Evolutionary conservation across 1,284 basidiomycete species (phyloP).

Genomic region (Microstroma glucosiphilum): DNA sequence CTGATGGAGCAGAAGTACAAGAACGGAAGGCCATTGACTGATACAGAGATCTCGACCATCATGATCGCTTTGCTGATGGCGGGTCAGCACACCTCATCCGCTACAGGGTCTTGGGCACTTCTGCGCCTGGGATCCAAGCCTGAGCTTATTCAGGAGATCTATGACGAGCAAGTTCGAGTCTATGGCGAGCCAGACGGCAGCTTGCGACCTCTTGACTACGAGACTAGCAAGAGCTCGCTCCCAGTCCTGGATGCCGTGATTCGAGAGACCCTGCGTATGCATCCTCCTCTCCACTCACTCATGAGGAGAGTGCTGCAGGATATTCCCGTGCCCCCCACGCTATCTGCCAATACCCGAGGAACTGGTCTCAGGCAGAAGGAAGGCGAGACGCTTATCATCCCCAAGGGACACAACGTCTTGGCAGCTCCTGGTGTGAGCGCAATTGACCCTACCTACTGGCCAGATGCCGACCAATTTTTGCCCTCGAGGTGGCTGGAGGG

Average conservation of each 20-base stretch:
- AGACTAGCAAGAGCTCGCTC: slow-evolving; percentile 69
- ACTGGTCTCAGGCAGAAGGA: slow-evolving; percentile 24
- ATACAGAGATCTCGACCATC: slow-evolving; percentile 92
- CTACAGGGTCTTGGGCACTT: slow-evolving; percentile 82
- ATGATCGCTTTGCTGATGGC: slow-evolving; percentile 66
- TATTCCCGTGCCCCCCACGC: slow-evolving; percentile 72
- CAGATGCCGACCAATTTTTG: slow-evolving; percentile 60
- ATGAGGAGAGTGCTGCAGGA: slow-evolving; percentile 79
- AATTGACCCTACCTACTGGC: slow-evolving; percentile 79
- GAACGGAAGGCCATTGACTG: slow-evolving; percentile 68
- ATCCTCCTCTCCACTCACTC: slow-evolving; percentile 52
- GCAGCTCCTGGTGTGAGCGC: slow-evolving; percentile 84
- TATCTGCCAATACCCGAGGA: slow-evolving; percentile 56
- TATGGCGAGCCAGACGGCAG: slow-evolving; percentile 62
- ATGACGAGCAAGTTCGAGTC: slow-evolving; percentile 77
- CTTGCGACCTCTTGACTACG: slow-evolving; percentile 75
- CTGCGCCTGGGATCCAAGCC: slow-evolving; percentile 77
- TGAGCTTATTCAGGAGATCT: slow-evolving; percentile 61
- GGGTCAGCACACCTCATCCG: slow-evolving; percentile 94
- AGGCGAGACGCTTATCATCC: slow-evolving; percentile 66
- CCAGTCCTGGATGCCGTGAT: slow-evolving; percentile 83
- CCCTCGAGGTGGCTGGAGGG: slow-evolving; percentile 70
- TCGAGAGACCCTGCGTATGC: slow-evolving; percentile 74
- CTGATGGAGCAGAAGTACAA: slow-evolving; percentile 81
- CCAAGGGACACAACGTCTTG: slow-evolving; percentile 83